phyloP scores from a whole-genome alignment of 768 basidiomycete genomes.

The Crepidotus variabilis region DNA sequence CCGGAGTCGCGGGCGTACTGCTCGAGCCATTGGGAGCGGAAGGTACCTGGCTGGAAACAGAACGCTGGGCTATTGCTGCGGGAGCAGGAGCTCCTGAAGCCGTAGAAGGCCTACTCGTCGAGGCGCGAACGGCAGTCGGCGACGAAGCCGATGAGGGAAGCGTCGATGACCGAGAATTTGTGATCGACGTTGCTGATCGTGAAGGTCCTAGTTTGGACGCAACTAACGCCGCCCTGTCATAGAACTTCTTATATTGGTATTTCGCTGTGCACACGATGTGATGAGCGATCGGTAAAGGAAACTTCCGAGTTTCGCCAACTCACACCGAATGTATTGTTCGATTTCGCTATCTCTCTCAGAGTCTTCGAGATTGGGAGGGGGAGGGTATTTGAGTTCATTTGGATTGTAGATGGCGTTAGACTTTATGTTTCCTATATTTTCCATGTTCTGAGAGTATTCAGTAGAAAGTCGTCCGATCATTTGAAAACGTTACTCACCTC shows the following conservation, averaged over 20 bases:
- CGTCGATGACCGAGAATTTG: slow-evolving; percentile 1
- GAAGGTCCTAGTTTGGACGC: slow-evolving; percentile 45
- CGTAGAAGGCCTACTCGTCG: slow-evolving; percentile 7
- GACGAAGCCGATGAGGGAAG: slow-evolving; percentile 16
- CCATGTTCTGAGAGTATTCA: slow-evolving; percentile 51
- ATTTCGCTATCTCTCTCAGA: slow-evolving; percentile 84
- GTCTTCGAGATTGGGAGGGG: slow-evolving; percentile 76
- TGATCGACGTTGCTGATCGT: slow-evolving; percentile 29
- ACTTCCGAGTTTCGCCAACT: slow-evolving; percentile 21
- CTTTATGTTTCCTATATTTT: slow-evolving; percentile 72
- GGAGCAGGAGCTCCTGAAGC: not conserved
- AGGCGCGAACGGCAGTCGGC: slow-evolving; percentile 15
- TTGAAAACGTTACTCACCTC: slow-evolving; percentile 52
- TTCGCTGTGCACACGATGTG: slow-evolving; percentile 47
- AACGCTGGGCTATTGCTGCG: not conserved
- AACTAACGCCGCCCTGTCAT: slow-evolving; percentile 43
- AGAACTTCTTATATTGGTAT: slow-evolving; percentile 73
- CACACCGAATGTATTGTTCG: slow-evolving; percentile 86
- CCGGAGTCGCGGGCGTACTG: not conserved
- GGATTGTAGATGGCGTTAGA: slow-evolving; percentile 83
- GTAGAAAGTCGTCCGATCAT: slow-evolving; percentile 7
- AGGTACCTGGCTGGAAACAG: not conserved
- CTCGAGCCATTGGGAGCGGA: not conserved
- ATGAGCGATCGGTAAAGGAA: not conserved
- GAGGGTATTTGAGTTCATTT: slow-evolving; percentile 77